A percentile compares a stretch with the other conserved stretches of the same genome.
phyloP scores from a whole-genome alignment of 106 monocot species.

The Dioscorea dumetorum region DNA sequence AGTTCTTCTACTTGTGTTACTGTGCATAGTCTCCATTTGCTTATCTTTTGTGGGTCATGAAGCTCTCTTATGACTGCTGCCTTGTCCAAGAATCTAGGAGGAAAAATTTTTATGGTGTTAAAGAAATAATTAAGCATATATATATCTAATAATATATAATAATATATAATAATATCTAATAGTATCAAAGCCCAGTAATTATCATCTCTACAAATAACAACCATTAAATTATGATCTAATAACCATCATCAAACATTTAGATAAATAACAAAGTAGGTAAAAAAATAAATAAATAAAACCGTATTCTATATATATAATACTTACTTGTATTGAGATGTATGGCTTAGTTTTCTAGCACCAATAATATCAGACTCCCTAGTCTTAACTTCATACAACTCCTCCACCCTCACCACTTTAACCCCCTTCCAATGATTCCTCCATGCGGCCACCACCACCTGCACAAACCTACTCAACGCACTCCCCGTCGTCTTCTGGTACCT shows the following conservation, averaged over 20 bases:
- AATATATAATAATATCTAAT: too few relatives aligned
- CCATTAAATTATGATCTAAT: too few relatives aligned
- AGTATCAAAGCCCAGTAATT: too few relatives aligned
- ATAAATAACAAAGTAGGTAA: too few relatives aligned
- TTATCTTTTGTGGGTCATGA: not conserved
- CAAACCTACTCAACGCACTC: conserved; percentile 25
- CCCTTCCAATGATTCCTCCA: conserved; percentile 13
- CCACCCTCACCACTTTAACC: not conserved
- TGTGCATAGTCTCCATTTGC: conserved; percentile 44
- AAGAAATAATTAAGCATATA: too few relatives aligned
- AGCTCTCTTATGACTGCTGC: conserved; percentile 7
- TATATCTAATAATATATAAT: too few relatives aligned
- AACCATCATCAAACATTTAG: too few relatives aligned
- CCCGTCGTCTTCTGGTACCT: conserved; percentile 21
- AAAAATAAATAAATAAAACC: not conserved
- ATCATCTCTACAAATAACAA: too few relatives aligned
- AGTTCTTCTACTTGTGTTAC: conserved; percentile 61
- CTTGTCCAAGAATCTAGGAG: conserved; percentile 13
- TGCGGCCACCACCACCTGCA: conserved; percentile 21
- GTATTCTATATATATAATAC: not conserved
- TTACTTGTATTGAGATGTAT: conserved; percentile 25
- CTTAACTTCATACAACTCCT: conserved; percentile 13
- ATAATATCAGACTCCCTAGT: conserved; percentile 14
- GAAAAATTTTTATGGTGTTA: too few relatives aligned
- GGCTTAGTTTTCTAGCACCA: conserved; percentile 21